Conservation (phyloP, 805 yeast species). For the Lipomyces starkeyi region DNA sequence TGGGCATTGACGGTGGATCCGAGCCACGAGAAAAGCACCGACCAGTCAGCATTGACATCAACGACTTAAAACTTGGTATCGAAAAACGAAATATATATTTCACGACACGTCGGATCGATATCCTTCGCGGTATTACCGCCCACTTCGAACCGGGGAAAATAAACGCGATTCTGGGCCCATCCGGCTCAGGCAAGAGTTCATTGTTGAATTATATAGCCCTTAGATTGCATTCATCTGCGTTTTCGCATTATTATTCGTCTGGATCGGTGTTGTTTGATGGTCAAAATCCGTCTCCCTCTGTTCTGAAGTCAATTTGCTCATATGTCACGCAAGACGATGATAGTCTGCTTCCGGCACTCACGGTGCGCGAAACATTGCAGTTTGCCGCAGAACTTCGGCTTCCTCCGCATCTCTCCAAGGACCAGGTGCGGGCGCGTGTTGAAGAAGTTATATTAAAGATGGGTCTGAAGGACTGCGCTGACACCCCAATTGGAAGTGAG, state of each 20-base stretch:
- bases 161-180: conserved; percentile 81
- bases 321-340: conserved; percentile 85
- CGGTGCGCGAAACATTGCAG: conserved; percentile 76
- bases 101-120: conserved; percentile 43
- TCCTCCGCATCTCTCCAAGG: conserved; percentile 50
- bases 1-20: conserved; percentile 21
- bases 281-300: conserved; percentile 46
- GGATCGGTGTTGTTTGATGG: conserved; percentile 57
- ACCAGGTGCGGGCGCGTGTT: conserved; percentile 57
- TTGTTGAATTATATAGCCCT: conserved; percentile 67
- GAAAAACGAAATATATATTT: conserved; percentile 25
- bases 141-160: conserved; percentile 60
- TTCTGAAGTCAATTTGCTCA: conserved; percentile 59
- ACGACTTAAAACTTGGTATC: conserved; percentile 40
- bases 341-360: conserved; percentile 68
- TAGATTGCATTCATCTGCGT: conserved; percentile 53
- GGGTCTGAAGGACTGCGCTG: conserved; percentile 78
- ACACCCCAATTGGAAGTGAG: conserved; percentile 70
- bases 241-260: conserved; percentile 44
- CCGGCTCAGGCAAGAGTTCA: conserved; percentile 80
- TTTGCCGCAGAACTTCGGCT: conserved; percentile 75
- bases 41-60: conserved; percentile 40
- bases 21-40: neutral
- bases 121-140: conserved; percentile 58
- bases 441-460: conserved; percentile 65